Evolutionary conservation across 192 early-diverging fungal genomes (phyloP).

Genomic region (Umbelopsis ramanniana): DNA sequence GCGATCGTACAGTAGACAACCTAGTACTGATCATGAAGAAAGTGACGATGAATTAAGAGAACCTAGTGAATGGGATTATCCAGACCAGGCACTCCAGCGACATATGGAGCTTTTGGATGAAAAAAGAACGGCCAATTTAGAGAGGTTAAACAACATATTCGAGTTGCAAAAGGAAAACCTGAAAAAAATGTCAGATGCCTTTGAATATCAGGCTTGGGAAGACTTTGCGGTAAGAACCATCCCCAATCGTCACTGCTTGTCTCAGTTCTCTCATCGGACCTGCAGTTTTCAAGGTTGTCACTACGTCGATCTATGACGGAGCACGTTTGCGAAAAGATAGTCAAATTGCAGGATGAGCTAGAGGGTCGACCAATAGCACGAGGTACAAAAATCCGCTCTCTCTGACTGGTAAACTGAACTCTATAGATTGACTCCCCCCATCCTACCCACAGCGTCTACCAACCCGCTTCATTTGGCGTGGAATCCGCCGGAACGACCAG

Average conservation of each 20-base stretch:
- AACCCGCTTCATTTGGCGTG: not conserved
- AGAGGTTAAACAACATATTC: slow-evolving; percentile 9
- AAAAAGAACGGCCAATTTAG: slow-evolving; percentile 7
- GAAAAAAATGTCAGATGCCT: not conserved
- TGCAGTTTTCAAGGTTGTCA: slow-evolving; percentile 9
- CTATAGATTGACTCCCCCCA: not conserved
- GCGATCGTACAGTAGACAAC: not conserved
- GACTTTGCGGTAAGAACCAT: slow-evolving; percentile 12
- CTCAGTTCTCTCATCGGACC: not conserved
- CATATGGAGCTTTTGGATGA: slow-evolving; percentile 19
- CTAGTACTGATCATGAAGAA: slow-evolving; percentile 14
- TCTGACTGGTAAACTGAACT: not conserved
- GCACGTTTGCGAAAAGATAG: slow-evolving; percentile 21
- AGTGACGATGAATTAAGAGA: slow-evolving; percentile 16
- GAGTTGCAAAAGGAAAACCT: slow-evolving; percentile 11
- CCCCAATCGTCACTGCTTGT: not conserved
- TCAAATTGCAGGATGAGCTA: slow-evolving; percentile 16
- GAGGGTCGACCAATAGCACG: slow-evolving; percentile 3
- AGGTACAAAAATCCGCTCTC: not conserved
- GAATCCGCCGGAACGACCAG: slow-evolving; percentile 10
- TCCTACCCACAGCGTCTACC: not conserved
- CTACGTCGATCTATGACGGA: not conserved
- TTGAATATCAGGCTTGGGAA: slow-evolving; percentile 13
- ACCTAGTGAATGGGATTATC: slow-evolving; percentile 17
- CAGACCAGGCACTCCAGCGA: not conserved